Percentiles rank a stretch among this genome's conserved stretches.
Evolutionary conservation across 208 protist genomes (phyloP).

Genomic region (Trypanosoma melophagium): DNA sequence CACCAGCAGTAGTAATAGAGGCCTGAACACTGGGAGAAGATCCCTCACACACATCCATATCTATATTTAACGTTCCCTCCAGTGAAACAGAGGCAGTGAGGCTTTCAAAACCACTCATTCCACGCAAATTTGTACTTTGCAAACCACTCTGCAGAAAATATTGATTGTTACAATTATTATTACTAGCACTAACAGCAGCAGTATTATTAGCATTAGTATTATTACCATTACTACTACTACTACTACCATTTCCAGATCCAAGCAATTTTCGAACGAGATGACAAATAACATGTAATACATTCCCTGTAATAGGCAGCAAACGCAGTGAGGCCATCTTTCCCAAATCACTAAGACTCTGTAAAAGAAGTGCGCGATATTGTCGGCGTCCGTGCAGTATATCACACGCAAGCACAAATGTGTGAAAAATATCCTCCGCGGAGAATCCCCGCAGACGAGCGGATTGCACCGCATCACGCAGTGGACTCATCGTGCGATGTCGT

Average conservation of each 20-base stretch:
- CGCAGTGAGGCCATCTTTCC: conserved; percentile 67
- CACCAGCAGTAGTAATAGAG: neutral
- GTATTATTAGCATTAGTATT: neutral
- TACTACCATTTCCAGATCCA: neutral
- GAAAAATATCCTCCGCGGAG: conserved; percentile 45
- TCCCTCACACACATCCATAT: conserved; percentile 5
- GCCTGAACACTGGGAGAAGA: neutral
- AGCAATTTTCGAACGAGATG: conserved; percentile 43
- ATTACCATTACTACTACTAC: neutral
- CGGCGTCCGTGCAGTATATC: conserved; percentile 29
- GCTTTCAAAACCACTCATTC: neutral
- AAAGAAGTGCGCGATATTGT: conserved; percentile 37
- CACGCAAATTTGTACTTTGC: neutral
- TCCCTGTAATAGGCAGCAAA: conserved; percentile 50
- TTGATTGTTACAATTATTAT: neutral
- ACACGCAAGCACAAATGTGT: conserved; percentile 63
- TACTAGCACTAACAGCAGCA: neutral
- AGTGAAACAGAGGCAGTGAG: neutral
- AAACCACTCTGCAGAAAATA: neutral
- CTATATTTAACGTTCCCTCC: neutral
- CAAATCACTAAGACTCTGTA: conserved; percentile 67
- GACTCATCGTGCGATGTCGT: conserved; percentile 39
- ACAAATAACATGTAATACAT: conserved; percentile 43
- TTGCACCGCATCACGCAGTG: conserved; percentile 57
- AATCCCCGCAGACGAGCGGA: conserved; percentile 43